Evolutionary conservation across 306 rosid genomes (phyloP), one percentile per base, ranked within the genome.

Genomic region (Vicia sativa): DNA sequence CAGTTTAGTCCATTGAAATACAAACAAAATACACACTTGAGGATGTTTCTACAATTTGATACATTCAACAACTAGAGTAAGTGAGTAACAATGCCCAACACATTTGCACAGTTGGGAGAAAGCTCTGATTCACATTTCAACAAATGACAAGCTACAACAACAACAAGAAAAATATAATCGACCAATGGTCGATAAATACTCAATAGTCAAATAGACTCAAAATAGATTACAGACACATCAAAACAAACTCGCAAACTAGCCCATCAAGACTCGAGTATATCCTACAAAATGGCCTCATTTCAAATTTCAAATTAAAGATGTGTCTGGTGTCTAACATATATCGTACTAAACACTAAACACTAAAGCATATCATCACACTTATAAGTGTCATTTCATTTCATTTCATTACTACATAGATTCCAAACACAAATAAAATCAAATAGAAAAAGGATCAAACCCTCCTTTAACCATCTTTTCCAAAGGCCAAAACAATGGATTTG

Each of bases 401-500:
- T 6, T n/a, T 44, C 3, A n/a, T 2, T n/a, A 19, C 8, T n/a
- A n/a, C 19, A 44, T 44, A 16, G 28, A 49, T 18, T 9, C 43
- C 34, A 2, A 31, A 21, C 21, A 0, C n/a, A 35, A 3, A 45
- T 0, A 35, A 3, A 42, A 14, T 70, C 45, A 77, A 15, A 3
- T 4, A 1, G 71, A 65, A 77, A 91, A 91, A 25, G 97, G 97
- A 55, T 82, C 42, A 48, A 87, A 87, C 7, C 89, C 92, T 28
- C 1, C 23, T 7, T 31, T 56, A 12, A 85, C 73, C 88, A 76
- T 81, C 29, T 79, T 85, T 9, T 82, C 49, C 0, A 91, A 34
- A 9, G 97, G 97, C 74, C 82, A 68, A 78, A 89, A 91, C 31
- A 91, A 70, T 0, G 95, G 95, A 9, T 76, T 66, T 1, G 97